Evolutionary conservation across 352 stramenopile genomes (phyloP), one percentile per base, ranked within the genome.

Genomic region (Peronosclerospora sorghi): DNA sequence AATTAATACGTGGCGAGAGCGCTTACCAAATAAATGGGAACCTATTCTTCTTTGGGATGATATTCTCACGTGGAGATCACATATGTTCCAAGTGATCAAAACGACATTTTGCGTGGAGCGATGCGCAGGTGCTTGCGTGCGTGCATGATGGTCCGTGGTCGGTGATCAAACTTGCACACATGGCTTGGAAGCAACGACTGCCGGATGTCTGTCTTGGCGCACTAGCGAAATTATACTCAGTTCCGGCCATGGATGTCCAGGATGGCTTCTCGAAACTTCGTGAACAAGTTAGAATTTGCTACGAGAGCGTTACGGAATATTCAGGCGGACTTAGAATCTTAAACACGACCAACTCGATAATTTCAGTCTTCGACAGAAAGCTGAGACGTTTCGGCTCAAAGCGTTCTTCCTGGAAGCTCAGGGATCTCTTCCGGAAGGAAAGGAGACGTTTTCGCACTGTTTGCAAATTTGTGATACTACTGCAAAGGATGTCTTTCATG

Each of bases 401-500:
- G 86, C 71, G 3, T 57, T 96, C 9, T 96, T 96, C 45, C 55
- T 95, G 27, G 70, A 92, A 19, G 83, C 80, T 5, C 72, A 95
- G 48, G 86, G 83, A 20, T 68, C 73, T 20, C 54, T 73, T 18
- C 47, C 49, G 10, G 74, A 92, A n/a, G 88, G 87, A 0, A 95
- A 96, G 50, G 63, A 90, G 45, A 90, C 83, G 7, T 96, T 95
- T 45, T 95, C 83, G 27, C 73, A 95, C 42, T 86, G 83, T 26
- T 59, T 97, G 23, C 83, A 96, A 56, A 86, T 96, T 53, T 95
- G 80, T 26, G 79, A 92, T 54, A 92, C 47, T 96, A 95, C 38
- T 86, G 80, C 37, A 96, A 96, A 48, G 86, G 83, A n/a, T 97
- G 88, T 88, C 69, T 96, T n/a, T 94, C 80, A 14, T 97, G 88